These are phyloP conservation scores for Gynostemma pentaphyllum DNA, from an alignment of 306 rosid species.

Conservation along the genomic window DNA sequence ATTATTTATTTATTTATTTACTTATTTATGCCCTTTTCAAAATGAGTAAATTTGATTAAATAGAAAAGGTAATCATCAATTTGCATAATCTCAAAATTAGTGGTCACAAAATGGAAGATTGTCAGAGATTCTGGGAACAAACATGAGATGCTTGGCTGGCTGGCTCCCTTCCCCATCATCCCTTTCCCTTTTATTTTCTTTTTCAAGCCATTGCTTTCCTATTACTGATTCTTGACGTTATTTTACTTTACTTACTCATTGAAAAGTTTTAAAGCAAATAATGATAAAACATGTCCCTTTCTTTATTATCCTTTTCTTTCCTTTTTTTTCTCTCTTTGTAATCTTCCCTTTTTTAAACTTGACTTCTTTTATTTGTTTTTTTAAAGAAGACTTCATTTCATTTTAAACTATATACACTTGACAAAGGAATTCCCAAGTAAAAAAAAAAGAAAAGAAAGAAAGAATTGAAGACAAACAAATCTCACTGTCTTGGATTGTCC, in stretches of 20 bases:
- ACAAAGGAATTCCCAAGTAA: neutral
- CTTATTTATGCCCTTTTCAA: neutral
- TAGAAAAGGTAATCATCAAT: neutral
- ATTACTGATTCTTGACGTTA: neutral
- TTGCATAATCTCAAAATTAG: neutral
- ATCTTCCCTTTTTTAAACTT: neutral
- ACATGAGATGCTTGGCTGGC: neutral
- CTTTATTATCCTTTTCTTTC: conserved; percentile 14
- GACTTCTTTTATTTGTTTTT: neutral
- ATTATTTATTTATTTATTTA: neutral
- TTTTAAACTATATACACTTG: too few relatives aligned
- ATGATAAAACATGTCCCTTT: conserved; percentile 15
- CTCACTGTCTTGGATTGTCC: neutral
- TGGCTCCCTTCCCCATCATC: neutral
- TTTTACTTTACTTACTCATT: neutral
- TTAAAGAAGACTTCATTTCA: too few relatives aligned
- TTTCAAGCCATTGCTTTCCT: neutral
- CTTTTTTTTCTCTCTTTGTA: conserved; percentile 15
- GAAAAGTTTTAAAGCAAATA: conserved; percentile 1
- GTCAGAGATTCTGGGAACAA: neutral
- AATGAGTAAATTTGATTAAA: neutral
- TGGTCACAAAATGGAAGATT: neutral
- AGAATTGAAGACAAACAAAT: neutral
- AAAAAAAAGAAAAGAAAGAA: neutral
- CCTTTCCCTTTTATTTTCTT: neutral